A percentile compares a stretch with the other conserved stretches of the same genome.
These are phyloP conservation scores for Pythium utonaiense DNA, from an alignment of 352 stramenopile genomes.

Conservation along the genomic window DNA sequence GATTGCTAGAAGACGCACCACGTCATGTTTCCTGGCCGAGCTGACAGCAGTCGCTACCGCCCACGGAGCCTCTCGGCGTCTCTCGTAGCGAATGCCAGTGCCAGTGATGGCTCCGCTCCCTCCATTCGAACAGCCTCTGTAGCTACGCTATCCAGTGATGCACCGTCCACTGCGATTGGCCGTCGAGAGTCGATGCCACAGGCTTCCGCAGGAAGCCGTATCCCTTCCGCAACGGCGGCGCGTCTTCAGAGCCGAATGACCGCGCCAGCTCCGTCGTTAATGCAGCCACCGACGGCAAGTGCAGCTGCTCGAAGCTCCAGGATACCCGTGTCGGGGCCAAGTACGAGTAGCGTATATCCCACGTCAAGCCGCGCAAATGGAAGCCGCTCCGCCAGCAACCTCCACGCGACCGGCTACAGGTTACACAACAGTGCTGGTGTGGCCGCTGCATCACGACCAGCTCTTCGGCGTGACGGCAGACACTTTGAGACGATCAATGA, in stretches of 20 bases:
- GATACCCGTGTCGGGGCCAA: background rate
- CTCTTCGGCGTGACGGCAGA: background rate
- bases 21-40: slow-evolving; percentile 20
- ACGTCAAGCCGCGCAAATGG: background rate
- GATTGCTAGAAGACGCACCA: background rate
- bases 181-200: background rate
- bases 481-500: slow-evolving; percentile 1
- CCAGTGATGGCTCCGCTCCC: background rate
- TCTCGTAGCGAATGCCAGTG: slow-evolving; percentile 4
- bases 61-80: slow-evolving; percentile 23
- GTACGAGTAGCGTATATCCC: background rate
- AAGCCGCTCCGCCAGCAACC: background rate
- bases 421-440: background rate
- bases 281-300: background rate
- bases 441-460: background rate
- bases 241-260: background rate
- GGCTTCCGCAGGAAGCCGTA: background rate
- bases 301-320: background rate
- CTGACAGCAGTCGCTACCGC: slow-evolving; percentile 27
- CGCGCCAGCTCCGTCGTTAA: background rate
- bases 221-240: background rate
- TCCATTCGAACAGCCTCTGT: background rate
- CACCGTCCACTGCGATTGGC: background rate
- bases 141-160: no score
- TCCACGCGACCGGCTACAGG: background rate